Conservation (phyloP, 805 yeast genomes). For the Candida yuanshanica region DNA sequence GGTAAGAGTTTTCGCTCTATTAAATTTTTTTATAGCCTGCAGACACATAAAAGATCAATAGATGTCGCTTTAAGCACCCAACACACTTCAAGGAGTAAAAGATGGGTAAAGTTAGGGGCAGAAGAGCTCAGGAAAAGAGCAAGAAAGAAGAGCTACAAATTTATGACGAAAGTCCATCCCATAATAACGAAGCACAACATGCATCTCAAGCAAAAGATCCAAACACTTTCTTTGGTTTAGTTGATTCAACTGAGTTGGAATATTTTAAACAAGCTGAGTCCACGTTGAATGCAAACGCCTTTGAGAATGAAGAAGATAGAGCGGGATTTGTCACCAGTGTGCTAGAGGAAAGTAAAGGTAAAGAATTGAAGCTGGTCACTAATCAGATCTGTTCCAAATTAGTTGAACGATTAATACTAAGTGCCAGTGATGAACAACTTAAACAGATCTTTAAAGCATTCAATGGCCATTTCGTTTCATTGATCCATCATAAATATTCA, state of each 20-base stretch:
- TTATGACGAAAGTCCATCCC: slow-evolving; percentile 5
- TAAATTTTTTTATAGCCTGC: neutral
- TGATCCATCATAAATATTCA: slow-evolving; percentile 83
- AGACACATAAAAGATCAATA: neutral
- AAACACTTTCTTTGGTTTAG: slow-evolving; percentile 74
- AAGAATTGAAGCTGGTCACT: slow-evolving; percentile 86
- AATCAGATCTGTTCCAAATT: slow-evolving; percentile 93
- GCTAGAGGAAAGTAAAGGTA: slow-evolving; percentile 80
- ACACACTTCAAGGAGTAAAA: neutral
- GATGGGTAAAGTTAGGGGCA: slow-evolving; percentile 36
- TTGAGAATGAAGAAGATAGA: slow-evolving; percentile 68
- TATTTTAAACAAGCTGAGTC: slow-evolving; percentile 92
- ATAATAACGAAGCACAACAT: slow-evolving; percentile 13
- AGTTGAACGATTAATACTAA: slow-evolving; percentile 76
- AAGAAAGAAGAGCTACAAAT: slow-evolving; percentile 4
- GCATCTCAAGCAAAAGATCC: slow-evolving; percentile 19
- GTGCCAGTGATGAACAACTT: slow-evolving; percentile 59
- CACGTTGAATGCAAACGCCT: slow-evolving; percentile 73
- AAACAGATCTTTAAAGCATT: slow-evolving; percentile 61
- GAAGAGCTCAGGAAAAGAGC: slow-evolving; percentile 31
- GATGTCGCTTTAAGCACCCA: too few relatives aligned
- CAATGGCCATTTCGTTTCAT: slow-evolving; percentile 65
- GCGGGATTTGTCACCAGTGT: slow-evolving; percentile 68
- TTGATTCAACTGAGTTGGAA: slow-evolving; percentile 78
- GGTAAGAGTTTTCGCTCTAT: slow-evolving; percentile 3